phyloP scores from a whole-genome alignment of 169 alveolate genomes.

The Plasmodium knowlesi region DNA sequence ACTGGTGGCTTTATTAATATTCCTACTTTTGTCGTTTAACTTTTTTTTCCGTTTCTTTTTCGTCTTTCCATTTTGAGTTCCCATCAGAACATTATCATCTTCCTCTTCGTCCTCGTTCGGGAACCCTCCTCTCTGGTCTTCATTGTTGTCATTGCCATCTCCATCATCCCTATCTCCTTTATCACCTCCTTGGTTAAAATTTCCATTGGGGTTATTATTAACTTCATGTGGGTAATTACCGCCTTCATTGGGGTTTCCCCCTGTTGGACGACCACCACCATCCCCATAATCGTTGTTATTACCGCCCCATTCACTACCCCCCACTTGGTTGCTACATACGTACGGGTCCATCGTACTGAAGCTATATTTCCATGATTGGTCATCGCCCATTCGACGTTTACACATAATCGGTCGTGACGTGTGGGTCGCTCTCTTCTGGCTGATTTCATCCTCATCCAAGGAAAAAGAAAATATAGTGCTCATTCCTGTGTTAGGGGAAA shows the following conservation, averaged over 20 bases:
- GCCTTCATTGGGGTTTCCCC: not conserved
- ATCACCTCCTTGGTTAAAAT: not conserved
- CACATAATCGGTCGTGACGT: not conserved
- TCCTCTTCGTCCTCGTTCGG: not conserved
- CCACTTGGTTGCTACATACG: not conserved
- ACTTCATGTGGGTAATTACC: not conserved
- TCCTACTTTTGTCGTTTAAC: slow-evolving; percentile 55
- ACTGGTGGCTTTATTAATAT: slow-evolving; percentile 20
- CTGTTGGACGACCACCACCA: not conserved
- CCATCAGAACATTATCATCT: slow-evolving; percentile 23
- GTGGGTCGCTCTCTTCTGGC: not conserved
- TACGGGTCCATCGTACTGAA: not conserved
- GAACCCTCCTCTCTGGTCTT: not conserved
- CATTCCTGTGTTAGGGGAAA: not conserved
- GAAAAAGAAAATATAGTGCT: not conserved
- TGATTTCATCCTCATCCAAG: not conserved
- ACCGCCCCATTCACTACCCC: not conserved
- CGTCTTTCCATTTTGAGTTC: not conserved
- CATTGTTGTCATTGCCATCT: not conserved
- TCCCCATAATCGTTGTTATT: not conserved
- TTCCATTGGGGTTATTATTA: not conserved
- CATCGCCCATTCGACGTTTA: not conserved
- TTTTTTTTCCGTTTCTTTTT: slow-evolving; percentile 21
- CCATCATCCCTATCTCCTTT: not conserved
- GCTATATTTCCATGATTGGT: not conserved